These are phyloP conservation scores for Cryptococcus sp. DNA, from an alignment of 1,284 basidiomycete genomes.

Conservation along the genomic window DNA sequence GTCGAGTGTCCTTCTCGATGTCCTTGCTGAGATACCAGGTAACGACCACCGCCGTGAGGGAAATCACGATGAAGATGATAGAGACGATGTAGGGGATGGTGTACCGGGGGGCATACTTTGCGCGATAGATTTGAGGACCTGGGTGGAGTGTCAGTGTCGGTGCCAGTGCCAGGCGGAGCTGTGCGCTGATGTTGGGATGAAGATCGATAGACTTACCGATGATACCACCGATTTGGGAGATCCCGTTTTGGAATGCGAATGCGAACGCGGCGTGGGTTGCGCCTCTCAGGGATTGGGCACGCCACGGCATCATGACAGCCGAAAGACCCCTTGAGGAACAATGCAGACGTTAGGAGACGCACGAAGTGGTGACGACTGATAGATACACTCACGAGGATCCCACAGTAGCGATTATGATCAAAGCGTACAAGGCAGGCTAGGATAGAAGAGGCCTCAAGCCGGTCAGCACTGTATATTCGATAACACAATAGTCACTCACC, in stretches of 20 bases:
- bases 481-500: slow-evolving; percentile 3
- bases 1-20: slow-evolving; percentile 15
- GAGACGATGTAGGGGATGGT: slow-evolving; percentile 17
- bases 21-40: slow-evolving; percentile 10
- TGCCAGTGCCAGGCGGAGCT: slow-evolving; percentile 11
- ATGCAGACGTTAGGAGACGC: neutral
- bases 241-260: slow-evolving; percentile 19
- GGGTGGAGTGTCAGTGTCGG: neutral
- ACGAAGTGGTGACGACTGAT: too few relatives aligned
- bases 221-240: slow-evolving; percentile 14
- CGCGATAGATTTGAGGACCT: neutral
- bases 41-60: slow-evolving; percentile 2
- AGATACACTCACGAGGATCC: neutral
- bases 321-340: neutral
- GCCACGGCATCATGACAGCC: slow-evolving; percentile 10
- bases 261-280: slow-evolving; percentile 14
- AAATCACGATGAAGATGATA: slow-evolving; percentile 6
- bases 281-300: slow-evolving; percentile 14
- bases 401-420: neutral
- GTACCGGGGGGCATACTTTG: slow-evolving; percentile 6
- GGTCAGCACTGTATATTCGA: slow-evolving; percentile 4
- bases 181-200: neutral
- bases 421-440: neutral
- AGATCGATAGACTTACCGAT: neutral
- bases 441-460: neutral